A percentile compares a stretch with the other conserved stretches of the same genome.
These are phyloP conservation scores for Ulmus americana DNA, from an alignment of 331 rosid genomes.

Conservation along the genomic window DNA sequence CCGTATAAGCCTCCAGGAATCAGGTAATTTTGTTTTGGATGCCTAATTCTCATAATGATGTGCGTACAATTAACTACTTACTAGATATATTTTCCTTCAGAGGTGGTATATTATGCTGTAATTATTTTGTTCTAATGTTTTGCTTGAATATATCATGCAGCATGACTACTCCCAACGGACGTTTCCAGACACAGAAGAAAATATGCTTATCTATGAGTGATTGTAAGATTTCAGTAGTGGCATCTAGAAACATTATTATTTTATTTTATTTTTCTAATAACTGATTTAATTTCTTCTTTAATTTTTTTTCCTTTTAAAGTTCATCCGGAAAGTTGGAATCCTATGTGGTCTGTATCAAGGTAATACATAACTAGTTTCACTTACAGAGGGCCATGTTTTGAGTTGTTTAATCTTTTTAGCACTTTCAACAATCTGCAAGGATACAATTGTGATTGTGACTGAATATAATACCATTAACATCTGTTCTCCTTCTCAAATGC, in stretches of 20 bases:
- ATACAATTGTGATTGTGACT: conserved; percentile 13
- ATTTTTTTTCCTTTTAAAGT: conserved; percentile 44
- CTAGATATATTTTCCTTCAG: conserved; percentile 11
- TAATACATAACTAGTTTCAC: conserved; percentile 27
- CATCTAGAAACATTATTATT: conserved; percentile 12
- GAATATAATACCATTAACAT: conserved; percentile 30
- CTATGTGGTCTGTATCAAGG: conserved; percentile 99
- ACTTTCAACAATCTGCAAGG: conserved; percentile 8
- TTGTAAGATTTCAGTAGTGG: conserved; percentile 49
- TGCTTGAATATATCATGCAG: conserved; percentile 29
- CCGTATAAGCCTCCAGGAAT: conserved; percentile 98
- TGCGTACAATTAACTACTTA: not conserved
- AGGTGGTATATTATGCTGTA: not conserved
- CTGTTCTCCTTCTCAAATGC: conserved; percentile 35
- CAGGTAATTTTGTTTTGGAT: conserved; percentile 40
- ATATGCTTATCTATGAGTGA: conserved; percentile 97
- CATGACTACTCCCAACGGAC: conserved; percentile 96
- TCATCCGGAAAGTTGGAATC: conserved; percentile 99
- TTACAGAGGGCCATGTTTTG: conserved; percentile 10
- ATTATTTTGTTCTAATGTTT: not conserved
- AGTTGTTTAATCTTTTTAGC: conserved; percentile 8
- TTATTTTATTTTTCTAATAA: conserved; percentile 1
- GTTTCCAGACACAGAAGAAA: conserved; percentile 87
- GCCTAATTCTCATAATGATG: not conserved
- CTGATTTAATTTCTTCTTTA: conserved; percentile 15